These are phyloP conservation scores for Lojkania enalia DNA, from an alignment of 2,329 filamentous ascomycete species.

Conservation along the genomic window DNA sequence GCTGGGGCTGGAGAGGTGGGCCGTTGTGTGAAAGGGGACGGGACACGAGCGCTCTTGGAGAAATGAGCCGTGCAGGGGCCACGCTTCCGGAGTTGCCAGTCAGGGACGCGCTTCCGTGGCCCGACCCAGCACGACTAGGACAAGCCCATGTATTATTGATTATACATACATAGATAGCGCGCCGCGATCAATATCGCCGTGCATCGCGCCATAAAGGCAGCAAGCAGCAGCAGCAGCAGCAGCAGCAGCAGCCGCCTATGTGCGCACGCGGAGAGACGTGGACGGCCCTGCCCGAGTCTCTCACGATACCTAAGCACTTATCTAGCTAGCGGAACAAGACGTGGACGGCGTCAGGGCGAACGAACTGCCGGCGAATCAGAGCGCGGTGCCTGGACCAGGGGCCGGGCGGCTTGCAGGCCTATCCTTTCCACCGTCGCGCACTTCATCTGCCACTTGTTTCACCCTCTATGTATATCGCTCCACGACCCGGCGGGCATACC, in stretches of 20 bases:
- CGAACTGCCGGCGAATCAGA: not conserved
- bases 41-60: constrained; percentile 3
- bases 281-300: no score
- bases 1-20: constrained; percentile 14
- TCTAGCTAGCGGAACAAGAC: no score
- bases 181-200: no score
- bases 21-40: constrained; percentile 7
- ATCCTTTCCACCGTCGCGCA: not conserved
- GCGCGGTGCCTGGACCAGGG: constrained; percentile 3
- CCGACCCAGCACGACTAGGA: no score
- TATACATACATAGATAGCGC: no score
- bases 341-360: no score
- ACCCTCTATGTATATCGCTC: not conserved
- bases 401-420: not conserved
- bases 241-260: no score
- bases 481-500: not conserved
- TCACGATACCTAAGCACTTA: no score
- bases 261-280: no score
- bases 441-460: constrained; percentile 7
- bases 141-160: no score
- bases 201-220: no score
- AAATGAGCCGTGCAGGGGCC: constrained; percentile 4
- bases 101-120: not conserved
- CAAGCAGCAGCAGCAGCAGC: no score
- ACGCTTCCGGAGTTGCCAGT: not conserved